Base-by-base conservation (phyloP, 2,329 filamentous ascomycete species). In the Pestalotiopsis sp. region DNA sequence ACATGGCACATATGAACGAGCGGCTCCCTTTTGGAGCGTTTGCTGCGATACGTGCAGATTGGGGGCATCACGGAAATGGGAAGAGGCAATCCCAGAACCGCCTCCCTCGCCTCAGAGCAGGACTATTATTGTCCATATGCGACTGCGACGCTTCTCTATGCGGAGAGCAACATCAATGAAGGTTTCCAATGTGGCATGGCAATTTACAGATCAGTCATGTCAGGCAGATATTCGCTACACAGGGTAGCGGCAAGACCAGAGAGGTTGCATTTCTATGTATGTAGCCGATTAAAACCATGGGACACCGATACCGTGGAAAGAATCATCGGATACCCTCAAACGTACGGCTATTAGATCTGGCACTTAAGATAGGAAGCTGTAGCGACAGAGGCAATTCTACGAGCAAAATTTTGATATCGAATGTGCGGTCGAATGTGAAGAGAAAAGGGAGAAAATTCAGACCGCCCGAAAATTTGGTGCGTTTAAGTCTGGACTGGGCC, bases 251-350 rank as follows among this genome's bases (percentile, higher is more conserved):
- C 45, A 52, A 52, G 45, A 52, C 17, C 45, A n/a, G 9, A 9
- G 11, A n/a, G 45, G 17, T 6, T 23, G 45, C 20, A 6, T 13
- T 38, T 57, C 4, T 14, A 67, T 68, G 65, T 14, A 76, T 79
- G 76, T 78, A 68, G 77, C 78, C 78, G 75, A 74, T 69, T 76
- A 74, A 70, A 77, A 79, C 78, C 78, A 79, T 79, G 60, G 78
- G 76, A 78, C 77, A 68, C 72, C 77, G 71, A 75, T 73, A 76
- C 75, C 69, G 74, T 11, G 14, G 13, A 70, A 45, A 56, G 38
- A 73, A 73, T n/a, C 45, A 7, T 73, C 70, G 75, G 65, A 71
- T 73, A 74, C 78, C 78, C 78, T 79, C 78, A 79, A 79, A 79
- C 78, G 74, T 77, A 74, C 77, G 78, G 78, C 76, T 73, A 71